Conservation (phyloP, 1,284 basidiomycete genomes). For the Cerrena zonata region DNA sequence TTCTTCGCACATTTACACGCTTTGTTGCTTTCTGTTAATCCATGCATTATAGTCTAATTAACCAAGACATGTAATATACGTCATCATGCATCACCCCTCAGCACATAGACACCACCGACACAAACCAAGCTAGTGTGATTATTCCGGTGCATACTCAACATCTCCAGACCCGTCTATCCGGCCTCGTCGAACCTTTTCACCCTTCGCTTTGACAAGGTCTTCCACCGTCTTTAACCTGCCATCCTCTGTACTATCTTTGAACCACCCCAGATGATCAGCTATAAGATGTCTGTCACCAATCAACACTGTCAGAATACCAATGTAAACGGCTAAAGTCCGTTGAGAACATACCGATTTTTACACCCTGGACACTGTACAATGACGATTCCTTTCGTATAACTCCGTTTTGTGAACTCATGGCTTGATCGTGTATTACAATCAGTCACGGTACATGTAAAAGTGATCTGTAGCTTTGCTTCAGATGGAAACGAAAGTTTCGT, state of each 20-base stretch:
- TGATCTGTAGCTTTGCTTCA: constrained; percentile 64
- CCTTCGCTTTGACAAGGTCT: constrained; percentile 71
- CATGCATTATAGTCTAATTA: neutral
- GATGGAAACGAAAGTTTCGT: neutral
- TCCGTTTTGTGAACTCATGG: constrained; percentile 81
- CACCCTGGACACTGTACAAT: constrained; percentile 89
- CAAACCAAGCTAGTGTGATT: neutral
- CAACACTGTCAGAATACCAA: constrained; percentile 4
- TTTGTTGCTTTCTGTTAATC: constrained; percentile 1
- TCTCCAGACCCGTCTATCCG: constrained; percentile 40
- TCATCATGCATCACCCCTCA: neutral
- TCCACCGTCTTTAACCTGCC: constrained; percentile 76
- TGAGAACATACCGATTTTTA: constrained; percentile 66
- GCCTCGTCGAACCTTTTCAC: constrained; percentile 69
- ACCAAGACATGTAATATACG: neutral
- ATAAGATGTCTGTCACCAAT: constrained; percentile 63
- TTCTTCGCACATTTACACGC: neutral
- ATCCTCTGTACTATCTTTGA: constrained; percentile 71
- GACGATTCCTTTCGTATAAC: constrained; percentile 86
- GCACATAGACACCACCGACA: neutral
- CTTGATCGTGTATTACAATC: constrained; percentile 79
- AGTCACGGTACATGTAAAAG: constrained; percentile 83
- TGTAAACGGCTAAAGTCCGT: neutral
- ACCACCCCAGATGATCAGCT: constrained; percentile 91
- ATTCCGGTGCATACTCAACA: constrained; percentile 33